A percentile compares a stretch with the other conserved stretches of the same genome.
phyloP scores from a whole-genome alignment of 495 filamentous ascomycete genomes.

The Penicillium manginii region DNA sequence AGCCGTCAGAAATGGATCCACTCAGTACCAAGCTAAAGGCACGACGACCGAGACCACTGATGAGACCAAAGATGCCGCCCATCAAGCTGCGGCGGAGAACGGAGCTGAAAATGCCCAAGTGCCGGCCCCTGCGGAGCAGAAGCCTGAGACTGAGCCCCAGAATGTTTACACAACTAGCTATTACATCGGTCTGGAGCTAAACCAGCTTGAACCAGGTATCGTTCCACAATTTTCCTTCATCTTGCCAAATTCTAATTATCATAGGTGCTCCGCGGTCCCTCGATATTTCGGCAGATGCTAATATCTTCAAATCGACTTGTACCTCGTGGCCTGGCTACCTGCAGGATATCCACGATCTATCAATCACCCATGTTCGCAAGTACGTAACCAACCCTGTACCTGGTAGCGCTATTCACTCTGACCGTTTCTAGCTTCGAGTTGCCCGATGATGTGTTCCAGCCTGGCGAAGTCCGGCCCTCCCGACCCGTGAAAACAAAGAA shows the following conservation, averaged over 20 bases:
- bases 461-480: constrained; percentile 72
- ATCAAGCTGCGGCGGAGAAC: constrained; percentile 52
- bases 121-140: constrained; percentile 43
- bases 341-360: constrained; percentile 63
- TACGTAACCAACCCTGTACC: constrained; percentile 40
- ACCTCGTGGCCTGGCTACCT: constrained; percentile 68
- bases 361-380: constrained; percentile 78
- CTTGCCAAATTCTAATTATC: constrained; percentile 9
- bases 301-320: constrained; percentile 74
- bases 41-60: constrained; percentile 63
- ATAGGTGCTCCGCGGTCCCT: constrained; percentile 56
- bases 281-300: constrained; percentile 72
- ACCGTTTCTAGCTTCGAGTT: constrained; percentile 68
- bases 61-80: constrained; percentile 57
- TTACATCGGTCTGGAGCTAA: constrained; percentile 80
- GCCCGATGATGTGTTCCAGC: constrained; percentile 84
- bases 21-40: constrained; percentile 67
- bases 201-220: constrained; percentile 39
- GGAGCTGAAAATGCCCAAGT: constrained; percentile 50
- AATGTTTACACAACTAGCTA: constrained; percentile 84
- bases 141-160: constrained; percentile 33
- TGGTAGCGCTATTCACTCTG: constrained; percentile 10
- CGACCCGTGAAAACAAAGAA: constrained; percentile 69
- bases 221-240: constrained; percentile 7
- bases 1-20: constrained; percentile 69